Conservation (phyloP, 306 rosid genomes). For the Carpinus fangiana region DNA sequence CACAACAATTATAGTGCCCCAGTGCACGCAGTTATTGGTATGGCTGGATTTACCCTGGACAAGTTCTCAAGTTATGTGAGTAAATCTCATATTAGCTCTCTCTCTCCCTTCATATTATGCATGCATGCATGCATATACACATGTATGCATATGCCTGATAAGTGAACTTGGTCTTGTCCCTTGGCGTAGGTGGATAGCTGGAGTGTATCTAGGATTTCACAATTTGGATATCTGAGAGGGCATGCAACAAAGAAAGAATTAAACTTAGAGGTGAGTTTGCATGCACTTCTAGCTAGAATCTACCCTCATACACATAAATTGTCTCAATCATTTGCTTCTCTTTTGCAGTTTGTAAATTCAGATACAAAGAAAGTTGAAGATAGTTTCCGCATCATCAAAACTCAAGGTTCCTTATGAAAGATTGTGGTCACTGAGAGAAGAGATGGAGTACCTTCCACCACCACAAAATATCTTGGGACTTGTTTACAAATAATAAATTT, state of each 20-base stretch:
- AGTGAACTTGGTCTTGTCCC: not conserved
- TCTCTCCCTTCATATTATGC: not conserved
- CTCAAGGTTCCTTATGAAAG: slow-evolving; percentile 11
- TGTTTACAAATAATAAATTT: not conserved
- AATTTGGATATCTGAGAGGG: slow-evolving; percentile 69
- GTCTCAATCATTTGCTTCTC: slow-evolving; percentile 7
- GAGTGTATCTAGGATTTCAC: slow-evolving; percentile 60
- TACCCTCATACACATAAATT: not conserved
- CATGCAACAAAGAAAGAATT: slow-evolving; percentile 57
- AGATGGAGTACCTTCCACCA: not conserved
- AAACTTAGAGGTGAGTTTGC: slow-evolving; percentile 57
- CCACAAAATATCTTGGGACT: not conserved
- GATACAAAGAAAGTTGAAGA: slow-evolving; percentile 48
- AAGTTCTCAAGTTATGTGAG: slow-evolving; percentile 45
- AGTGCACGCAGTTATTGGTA: slow-evolving; percentile 78
- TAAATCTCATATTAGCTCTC: slow-evolving; percentile 19
- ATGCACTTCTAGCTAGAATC: not conserved
- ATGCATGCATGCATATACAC: not conserved
- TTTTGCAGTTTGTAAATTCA: slow-evolving; percentile 62
- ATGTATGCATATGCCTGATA: not conserved
- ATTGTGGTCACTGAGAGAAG: not conserved
- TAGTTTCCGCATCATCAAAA: slow-evolving; percentile 62
- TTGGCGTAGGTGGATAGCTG: slow-evolving; percentile 37
- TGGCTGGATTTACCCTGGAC: slow-evolving; percentile 86
- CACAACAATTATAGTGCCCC: slow-evolving; percentile 74